These are phyloP conservation scores for Trichophyton mentagrophytes DNA, from an alignment of 2,329 filamentous ascomycete species.

Conservation along the genomic window DNA sequence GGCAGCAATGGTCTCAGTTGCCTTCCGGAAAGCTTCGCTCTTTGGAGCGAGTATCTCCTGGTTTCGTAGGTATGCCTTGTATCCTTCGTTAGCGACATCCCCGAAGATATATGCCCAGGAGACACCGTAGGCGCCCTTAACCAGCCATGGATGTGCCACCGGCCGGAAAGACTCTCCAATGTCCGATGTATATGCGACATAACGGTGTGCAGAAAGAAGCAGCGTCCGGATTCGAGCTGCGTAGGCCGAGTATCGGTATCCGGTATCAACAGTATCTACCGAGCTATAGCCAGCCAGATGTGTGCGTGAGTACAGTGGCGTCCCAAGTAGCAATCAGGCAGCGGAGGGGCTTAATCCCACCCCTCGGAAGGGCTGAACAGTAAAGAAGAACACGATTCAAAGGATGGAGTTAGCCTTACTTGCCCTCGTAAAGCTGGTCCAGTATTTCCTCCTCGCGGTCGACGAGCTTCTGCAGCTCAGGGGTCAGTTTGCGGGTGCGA, in stretches of 20 bases:
- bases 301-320: not conserved
- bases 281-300: slow-evolving; percentile 35
- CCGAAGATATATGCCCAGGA: slow-evolving; percentile 88
- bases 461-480: slow-evolving; percentile 43
- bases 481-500: slow-evolving; percentile 34
- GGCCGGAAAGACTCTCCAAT: slow-evolving; percentile 95
- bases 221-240: slow-evolving; percentile 74
- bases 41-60: slow-evolving; percentile 60
- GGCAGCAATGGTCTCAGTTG: slow-evolving; percentile 10
- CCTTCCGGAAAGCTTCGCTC: slow-evolving; percentile 36
- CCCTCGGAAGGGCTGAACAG: not conserved
- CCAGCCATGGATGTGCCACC: slow-evolving; percentile 70
- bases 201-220: slow-evolving; percentile 79
- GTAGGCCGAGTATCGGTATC: slow-evolving; percentile 85
- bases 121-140: slow-evolving; percentile 73
- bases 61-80: slow-evolving; percentile 86
- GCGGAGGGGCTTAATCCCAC: not conserved
- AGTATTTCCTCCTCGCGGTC: slow-evolving; percentile 59
- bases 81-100: slow-evolving; percentile 85
- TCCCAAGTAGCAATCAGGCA: not conserved
- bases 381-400: not conserved
- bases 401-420: slow-evolving; percentile 40
- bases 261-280: slow-evolving; percentile 69
- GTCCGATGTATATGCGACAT: slow-evolving; percentile 92
- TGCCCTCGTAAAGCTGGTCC: slow-evolving; percentile 64